Evolutionary conservation across 1,284 basidiomycete genomes (phyloP).

Genomic region (Puccinia triticina): DNA sequence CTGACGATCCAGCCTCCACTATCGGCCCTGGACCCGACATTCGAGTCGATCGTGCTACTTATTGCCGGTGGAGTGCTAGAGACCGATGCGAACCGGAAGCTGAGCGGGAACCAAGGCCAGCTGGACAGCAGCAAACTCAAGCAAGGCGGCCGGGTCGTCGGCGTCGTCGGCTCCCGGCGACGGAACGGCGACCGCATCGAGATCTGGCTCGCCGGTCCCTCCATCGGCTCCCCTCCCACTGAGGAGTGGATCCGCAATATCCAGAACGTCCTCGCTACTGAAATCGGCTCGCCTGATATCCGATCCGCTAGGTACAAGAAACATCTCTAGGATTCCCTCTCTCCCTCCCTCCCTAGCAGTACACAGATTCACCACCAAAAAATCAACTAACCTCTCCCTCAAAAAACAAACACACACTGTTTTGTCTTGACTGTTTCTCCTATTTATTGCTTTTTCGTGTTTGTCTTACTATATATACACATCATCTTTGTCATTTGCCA

Average conservation of each 20-base stretch:
- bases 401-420: too few relatives aligned
- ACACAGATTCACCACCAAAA: too few relatives aligned
- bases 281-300: constrained; percentile 24
- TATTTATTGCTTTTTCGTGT: too few relatives aligned
- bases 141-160: constrained; percentile 35
- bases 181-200: constrained; percentile 35
- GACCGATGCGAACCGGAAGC: constrained; percentile 35
- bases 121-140: background rate
- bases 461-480: too few relatives aligned
- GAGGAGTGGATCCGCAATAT: constrained; percentile 43
- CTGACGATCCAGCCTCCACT: constrained; percentile 34
- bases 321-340: constrained; percentile 13
- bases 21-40: constrained; percentile 30
- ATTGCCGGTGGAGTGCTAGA: constrained; percentile 49
- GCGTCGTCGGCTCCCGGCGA: constrained; percentile 37
- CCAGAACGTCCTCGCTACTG: constrained; percentile 4
- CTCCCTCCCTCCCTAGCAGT: background rate
- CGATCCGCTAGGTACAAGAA: constrained; percentile 23
- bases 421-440: too few relatives aligned
- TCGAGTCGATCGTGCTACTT: constrained; percentile 40
- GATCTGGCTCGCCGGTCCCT: constrained; percentile 37
- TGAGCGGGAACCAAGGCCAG: background rate
- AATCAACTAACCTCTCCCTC: too few relatives aligned
- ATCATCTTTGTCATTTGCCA: too few relatives aligned
- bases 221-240: background rate